Conservation (phyloP, 176 grass and related monocot species). For the Eleusine indica region DNA sequence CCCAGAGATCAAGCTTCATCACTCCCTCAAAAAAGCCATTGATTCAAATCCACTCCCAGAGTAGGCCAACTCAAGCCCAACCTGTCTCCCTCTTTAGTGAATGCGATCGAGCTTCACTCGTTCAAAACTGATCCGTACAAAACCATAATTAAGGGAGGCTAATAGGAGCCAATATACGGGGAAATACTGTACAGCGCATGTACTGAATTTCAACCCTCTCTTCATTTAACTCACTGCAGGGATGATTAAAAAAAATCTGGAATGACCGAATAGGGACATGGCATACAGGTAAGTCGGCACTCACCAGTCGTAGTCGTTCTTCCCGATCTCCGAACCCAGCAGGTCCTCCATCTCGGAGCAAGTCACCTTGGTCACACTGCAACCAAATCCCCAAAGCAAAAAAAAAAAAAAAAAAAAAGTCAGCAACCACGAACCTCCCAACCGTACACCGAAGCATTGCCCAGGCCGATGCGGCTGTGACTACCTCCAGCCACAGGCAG, state of each 20-base stretch:
- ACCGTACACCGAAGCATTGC: not conserved
- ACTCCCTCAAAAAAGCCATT: not conserved
- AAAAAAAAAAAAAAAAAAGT: not conserved
- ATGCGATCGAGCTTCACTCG: not conserved
- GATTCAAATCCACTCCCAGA: not conserved
- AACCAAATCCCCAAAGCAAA: constrained; percentile 9
- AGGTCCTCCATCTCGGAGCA: constrained; percentile 76
- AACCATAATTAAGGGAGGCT: not conserved
- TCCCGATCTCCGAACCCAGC: constrained; percentile 77
- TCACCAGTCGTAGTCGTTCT: constrained; percentile 99
- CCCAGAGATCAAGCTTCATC: constrained; percentile 18
- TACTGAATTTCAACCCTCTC: not conserved
- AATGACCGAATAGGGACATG: not conserved
- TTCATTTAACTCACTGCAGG: not conserved
- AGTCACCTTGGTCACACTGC: constrained; percentile 19
- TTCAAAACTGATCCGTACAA: constrained; percentile 14
- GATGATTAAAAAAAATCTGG: not conserved
- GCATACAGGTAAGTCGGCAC: not conserved
- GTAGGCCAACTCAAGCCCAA: not conserved
- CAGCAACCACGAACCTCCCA: not conserved
- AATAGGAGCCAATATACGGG: not conserved
- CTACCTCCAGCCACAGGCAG: constrained; percentile 11
- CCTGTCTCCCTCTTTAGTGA: not conserved
- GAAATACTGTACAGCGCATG: not conserved
- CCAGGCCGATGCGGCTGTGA: not conserved